These are phyloP conservation scores for Eimeria maxima DNA, from an alignment of 169 alveolate species.

Conservation along the genomic window DNA sequence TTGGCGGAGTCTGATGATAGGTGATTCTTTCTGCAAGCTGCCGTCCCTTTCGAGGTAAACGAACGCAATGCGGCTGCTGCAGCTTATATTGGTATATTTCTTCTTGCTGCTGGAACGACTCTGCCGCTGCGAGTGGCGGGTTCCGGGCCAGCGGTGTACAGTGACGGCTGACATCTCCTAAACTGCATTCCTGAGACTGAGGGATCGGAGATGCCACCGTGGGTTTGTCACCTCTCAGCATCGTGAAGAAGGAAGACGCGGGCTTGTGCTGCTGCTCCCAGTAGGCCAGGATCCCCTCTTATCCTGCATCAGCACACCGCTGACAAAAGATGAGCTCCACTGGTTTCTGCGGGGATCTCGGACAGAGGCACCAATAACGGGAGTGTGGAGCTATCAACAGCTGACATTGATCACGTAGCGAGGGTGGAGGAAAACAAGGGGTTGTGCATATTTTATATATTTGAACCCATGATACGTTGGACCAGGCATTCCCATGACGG, in stretches of 20 bases:
- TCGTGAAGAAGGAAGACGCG: background rate
- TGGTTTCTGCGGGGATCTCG: background rate
- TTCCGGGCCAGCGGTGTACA: background rate
- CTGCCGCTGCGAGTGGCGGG: background rate
- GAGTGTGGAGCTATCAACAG: background rate
- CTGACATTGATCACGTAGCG: background rate
- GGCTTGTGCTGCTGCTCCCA: background rate
- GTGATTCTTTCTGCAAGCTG: background rate
- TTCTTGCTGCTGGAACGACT: background rate
- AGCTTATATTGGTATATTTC: background rate
- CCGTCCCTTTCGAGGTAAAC: background rate
- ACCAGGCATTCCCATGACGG: background rate
- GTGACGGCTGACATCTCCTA: background rate
- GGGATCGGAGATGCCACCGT: slow-evolving; percentile 45
- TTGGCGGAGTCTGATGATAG: background rate
- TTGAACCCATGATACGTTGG: background rate
- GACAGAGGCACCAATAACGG: background rate
- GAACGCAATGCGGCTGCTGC: background rate
- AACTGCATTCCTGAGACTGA: background rate
- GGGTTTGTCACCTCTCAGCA: slow-evolving; percentile 4
- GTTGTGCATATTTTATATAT: background rate
- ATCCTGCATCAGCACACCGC: background rate
- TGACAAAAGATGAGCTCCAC: background rate
- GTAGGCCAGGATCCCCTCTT: background rate
- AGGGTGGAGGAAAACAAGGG: background rate